A percentile compares a stretch with the other conserved stretches of the same genome.
These are phyloP conservation scores for Aspergillus piperis DNA, from an alignment of 2,329 filamentous ascomycete genomes.

Conservation along the genomic window DNA sequence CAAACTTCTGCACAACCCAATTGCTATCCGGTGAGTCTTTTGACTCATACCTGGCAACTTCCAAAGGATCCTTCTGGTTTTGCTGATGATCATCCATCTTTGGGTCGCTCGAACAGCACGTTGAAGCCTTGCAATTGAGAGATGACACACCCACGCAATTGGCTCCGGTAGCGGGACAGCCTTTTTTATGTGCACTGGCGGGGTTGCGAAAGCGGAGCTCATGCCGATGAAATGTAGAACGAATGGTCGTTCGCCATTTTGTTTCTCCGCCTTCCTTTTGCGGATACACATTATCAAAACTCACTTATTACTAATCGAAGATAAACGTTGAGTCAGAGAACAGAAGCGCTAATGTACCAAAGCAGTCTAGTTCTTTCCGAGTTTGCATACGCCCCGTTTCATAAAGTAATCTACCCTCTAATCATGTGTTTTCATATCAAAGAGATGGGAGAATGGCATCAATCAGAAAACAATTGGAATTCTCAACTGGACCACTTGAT, in stretches of 20 bases:
- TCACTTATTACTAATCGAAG: neutral
- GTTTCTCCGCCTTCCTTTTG: slow-evolving; percentile 19
- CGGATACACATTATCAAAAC: slow-evolving; percentile 19
- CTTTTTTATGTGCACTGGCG: slow-evolving; percentile 27
- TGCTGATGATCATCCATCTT: slow-evolving; percentile 22
- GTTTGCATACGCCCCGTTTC: no score
- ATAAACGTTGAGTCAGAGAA: no score
- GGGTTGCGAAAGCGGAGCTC: slow-evolving; percentile 33
- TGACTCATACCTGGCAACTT: slow-evolving; percentile 17
- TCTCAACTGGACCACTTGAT: no score
- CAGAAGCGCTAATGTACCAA: no score
- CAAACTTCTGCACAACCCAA: slow-evolving; percentile 94
- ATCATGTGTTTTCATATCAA: no score
- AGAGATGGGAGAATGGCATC: no score
- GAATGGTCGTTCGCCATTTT: slow-evolving; percentile 17
- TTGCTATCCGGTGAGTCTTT: slow-evolving; percentile 34
- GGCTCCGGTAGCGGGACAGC: slow-evolving; percentile 22
- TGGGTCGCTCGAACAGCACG: slow-evolving; percentile 4
- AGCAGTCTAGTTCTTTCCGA: no score
- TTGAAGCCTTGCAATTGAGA: slow-evolving; percentile 13
- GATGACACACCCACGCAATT: slow-evolving; percentile 12
- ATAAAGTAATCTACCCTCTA: no score
- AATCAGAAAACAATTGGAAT: no score
- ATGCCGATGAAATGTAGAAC: slow-evolving; percentile 24
- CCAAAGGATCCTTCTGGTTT: slow-evolving; percentile 16